Evolutionary conservation across 495 filamentous ascomycete genomes (phyloP), one percentile per base, ranked within the genome.

Genomic region (Aspergillus wentii): DNA sequence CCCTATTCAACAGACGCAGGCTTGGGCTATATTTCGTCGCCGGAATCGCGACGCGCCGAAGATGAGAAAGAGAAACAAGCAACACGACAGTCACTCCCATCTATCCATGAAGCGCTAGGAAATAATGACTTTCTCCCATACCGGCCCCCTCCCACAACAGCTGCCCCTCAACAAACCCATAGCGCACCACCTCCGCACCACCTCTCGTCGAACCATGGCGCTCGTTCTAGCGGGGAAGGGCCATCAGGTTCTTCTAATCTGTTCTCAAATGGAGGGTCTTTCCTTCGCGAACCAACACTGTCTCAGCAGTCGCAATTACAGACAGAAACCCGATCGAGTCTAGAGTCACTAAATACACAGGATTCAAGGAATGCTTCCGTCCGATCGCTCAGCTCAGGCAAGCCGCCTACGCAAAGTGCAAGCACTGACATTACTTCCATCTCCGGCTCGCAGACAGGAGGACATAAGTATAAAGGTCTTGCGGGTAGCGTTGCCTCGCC

Each of bases 91-190:
- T 82, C 80, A 5, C 59, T 86, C 17, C 82, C 83, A 6, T 84
- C 83, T 4, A 79, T 85, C 29, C 79, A 80, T 38, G 82, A 85
- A 51, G 82, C 78, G 18, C 54, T 83, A 32, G 74, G 69, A 30
- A 67, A 75, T 17, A 80, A 80, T 35, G 71, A 71, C 40, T 61
- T 68, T 27, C 59, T 80, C 40, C 68, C 74, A n/a, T 76, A 72
- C 43, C n/a, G n/a, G n/a, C 57, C 71, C 30, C 57, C 62, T 5
- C 54, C 64, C n/a, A 64, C 68, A 25, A 65, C 65, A 18, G 62
- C 58, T 17, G 61, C 69, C 15, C 59, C 68, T 11, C 57, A 66
- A 45, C 59, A 66, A 50, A 35, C 62, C 17, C 54, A 63, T 32
- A 59, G 35, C 19, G 54, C 68, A 18, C 55, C 62, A 15, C 54